Base-by-base conservation (phyloP, 1,284 basidiomycete species). In the Heterobasidion parviporum region DNA sequence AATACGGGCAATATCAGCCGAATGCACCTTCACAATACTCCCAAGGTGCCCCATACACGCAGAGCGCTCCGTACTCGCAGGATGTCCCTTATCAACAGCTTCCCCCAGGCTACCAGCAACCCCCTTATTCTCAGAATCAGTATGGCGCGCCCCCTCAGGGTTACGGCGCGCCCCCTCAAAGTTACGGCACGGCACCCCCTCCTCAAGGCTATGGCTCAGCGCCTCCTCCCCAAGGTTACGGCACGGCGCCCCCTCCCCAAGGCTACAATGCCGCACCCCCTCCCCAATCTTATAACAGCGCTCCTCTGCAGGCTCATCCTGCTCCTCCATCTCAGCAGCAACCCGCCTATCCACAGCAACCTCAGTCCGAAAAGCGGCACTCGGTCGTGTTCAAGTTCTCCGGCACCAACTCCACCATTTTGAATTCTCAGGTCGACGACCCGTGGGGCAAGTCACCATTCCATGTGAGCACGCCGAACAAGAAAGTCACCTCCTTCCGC, bases 381-480 rank as follows among this genome's bases (percentile, higher is more conserved):
- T 47, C 43, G 5, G 55, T 53, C 32, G 15, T 12, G 20, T 57
- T 55, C 51, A 50, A 34, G 32, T 52, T 58, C 33, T 50, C 45
- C 6, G 55, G 53, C 12, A 48, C 46, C 7, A 45, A 51, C 20
- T 18, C 50, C 20, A 45, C 52, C n/a, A 50, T 61, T 20, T 51
- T 59, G 45, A 57, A 59, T 56, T 53, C 55, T 8, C 26, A 49
- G 20, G 55, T 62, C 16, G 6, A 36, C 33, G 60, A 61, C 18
- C 55, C 50, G 8, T 55, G 48, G 15, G 56, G 60, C 32, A 46
- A 47, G 33, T n/a, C 50, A 20, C 58, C 58, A 10, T 58, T 57
- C 56, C 41, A 1, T 20, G 52, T 61, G 33, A 20, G 20, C n/a
- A 55, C 48, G 43, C 35, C 51, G 33, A 50, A 57, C 47, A 60